Evolutionary conservation across 768 basidiomycete species (phyloP), one percentile per base, ranked within the genome.

Genomic region (Lactarius deliciosus): DNA sequence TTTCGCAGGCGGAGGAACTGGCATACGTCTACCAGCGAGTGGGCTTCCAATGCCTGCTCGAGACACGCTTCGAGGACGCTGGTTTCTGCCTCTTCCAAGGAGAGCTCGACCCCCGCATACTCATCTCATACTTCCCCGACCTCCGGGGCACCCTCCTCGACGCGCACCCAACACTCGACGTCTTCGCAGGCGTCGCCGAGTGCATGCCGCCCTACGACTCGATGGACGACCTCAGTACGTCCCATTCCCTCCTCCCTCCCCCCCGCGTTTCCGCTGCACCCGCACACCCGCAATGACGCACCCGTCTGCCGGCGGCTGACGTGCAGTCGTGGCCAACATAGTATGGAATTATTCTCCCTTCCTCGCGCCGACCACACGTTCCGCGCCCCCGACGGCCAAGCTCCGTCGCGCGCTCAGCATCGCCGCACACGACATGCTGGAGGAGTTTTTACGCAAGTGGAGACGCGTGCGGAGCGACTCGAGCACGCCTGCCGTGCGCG

Each of bases 271-370:
- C 61, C 59, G 67, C 71, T 8, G 61, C 69, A 62, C 65, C 65
- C 63, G 57, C 72, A 72, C 70, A 60, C 67, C 72, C 69, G 69
- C 70, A 56, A 69, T 63, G 60, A 67, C 72, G 58, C 66, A 53
- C 80, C 76, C 78, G 79, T 77, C 80, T 71, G 69, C 75, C 81
- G 83, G 81, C 84, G 84, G 86, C 89, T 91, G 85, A 90, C 80
- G 68, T 78, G 74, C 80, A 95, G 94, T 95, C 84, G 84, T 84
- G 77, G 84, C 81, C 73, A 92, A 94, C 83, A 80, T 96, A 91
- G 91, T 93, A 82, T 84, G 85, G 81, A 94, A 95, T 74, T 95
- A 96, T 76, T 91, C 91, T 54, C 94, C 94, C 18, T 89, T 95
- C 78, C 83, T 96, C 71, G 76, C 85, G 30, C 90, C 87, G 22